Evolutionary conservation across 106 monocot species (phyloP), one percentile per base, ranked within the genome.

Genomic region (Alisma plantagoaquatica): DNA sequence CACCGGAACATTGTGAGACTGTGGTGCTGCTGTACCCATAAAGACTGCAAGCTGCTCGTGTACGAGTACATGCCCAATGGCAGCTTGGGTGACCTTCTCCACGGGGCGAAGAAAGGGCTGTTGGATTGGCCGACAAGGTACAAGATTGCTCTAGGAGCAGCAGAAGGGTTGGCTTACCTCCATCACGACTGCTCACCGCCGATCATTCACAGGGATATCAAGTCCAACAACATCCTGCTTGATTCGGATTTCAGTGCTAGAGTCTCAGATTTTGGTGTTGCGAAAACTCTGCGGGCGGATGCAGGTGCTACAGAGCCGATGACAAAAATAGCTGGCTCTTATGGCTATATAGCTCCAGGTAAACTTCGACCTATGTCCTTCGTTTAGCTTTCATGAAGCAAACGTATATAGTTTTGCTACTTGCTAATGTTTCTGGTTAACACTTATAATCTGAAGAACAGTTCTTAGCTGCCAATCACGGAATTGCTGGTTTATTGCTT

Each of bases 1-100:
- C 88, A 89, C 60, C 78, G 79, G 59, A 87, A 83, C 52, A 93
- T 93, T 15, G 92, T 93, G 25, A 93, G 67, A 61, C 60, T 87
- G 1, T 93, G 79, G 82, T 93, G 92, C 26, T 71, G 74, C 54
- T 93, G 83, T 66, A 57, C 25, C n/a, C 71, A 87, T 58, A 70
- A 69, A 63, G 82, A 79, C 21, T 72, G 45, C 54, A 78, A 77
- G 60, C 65, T 92, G 0, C 67, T 92, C 25, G 92, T 92, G 0
- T 92, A 83, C 14, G 92, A 92, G 71, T 79, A 87, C 66, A 92
- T 92, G 87, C 71, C 76, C 0, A 92, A 92, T 26, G 92, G 92
- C 7, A 87, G 92, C 50, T 49, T 93, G 14, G 87, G 87, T 26
- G 87, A 93, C 14, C 27, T 77, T 50, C 43, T 93, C 28, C 92